Evolutionary conservation across 208 protist genomes (phyloP).

Genomic region (Crithidia expoeki): DNA sequence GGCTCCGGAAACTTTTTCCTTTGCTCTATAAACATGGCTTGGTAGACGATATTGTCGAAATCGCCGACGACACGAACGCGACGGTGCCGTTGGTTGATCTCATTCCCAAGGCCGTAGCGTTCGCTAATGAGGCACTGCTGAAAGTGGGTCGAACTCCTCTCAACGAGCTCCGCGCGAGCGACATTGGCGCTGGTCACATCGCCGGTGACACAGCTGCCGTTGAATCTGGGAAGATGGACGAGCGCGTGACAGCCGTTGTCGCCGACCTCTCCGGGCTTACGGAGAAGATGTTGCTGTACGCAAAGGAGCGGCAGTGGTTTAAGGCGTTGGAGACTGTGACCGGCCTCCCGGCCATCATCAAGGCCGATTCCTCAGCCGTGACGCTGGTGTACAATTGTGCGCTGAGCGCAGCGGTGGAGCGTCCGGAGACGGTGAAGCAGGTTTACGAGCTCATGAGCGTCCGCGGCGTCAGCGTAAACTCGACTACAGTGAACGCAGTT

Average conservation of each 20-base stretch:
- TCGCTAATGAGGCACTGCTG: slow-evolving; percentile 76
- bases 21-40: slow-evolving; percentile 67
- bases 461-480: slow-evolving; percentile 52
- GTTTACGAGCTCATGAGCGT: slow-evolving; percentile 58
- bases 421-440: slow-evolving; percentile 47
- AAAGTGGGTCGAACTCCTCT: slow-evolving; percentile 56
- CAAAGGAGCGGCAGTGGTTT: slow-evolving; percentile 80
- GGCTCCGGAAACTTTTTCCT: slow-evolving; percentile 62
- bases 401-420: slow-evolving; percentile 76
- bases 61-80: slow-evolving; percentile 55
- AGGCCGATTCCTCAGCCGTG: slow-evolving; percentile 55
- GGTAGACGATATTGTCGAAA: slow-evolving; percentile 67
- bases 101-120: slow-evolving; percentile 62
- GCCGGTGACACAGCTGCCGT: not conserved
- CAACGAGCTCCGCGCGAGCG: slow-evolving; percentile 42
- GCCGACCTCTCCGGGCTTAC: slow-evolving; percentile 51
- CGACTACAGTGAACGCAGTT: slow-evolving; percentile 83
- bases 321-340: slow-evolving; percentile 60
- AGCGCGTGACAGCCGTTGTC: not conserved
- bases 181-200: slow-evolving; percentile 36
- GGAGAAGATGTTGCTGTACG: slow-evolving; percentile 80
- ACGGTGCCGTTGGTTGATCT: slow-evolving; percentile 41
- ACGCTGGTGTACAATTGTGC: slow-evolving; percentile 91
- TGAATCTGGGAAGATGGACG: not conserved
- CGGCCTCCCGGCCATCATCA: slow-evolving; percentile 20